Conservation (phyloP, 164 flowering plant genomes). For the Sextonia rubra region DNA sequence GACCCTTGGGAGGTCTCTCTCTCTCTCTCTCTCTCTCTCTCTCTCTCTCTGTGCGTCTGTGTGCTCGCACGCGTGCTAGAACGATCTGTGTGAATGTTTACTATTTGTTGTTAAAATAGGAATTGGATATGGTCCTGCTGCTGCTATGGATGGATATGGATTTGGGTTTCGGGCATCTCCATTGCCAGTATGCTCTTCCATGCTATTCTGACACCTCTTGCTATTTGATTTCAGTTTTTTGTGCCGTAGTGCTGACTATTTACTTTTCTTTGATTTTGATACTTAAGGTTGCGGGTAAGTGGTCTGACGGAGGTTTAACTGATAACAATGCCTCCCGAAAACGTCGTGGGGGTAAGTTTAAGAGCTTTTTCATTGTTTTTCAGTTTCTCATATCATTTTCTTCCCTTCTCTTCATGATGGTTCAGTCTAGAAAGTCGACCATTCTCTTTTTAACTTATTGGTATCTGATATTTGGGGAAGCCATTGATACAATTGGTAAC, state of each 20-base stretch:
- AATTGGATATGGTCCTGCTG: conserved; percentile 31
- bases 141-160: conserved; percentile 35
- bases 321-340: conserved; percentile 40
- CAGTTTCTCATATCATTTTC: background rate
- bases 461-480: background rate
- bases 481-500: background rate
- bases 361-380: background rate
- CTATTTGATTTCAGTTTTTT: background rate
- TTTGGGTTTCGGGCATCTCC: conserved; percentile 36
- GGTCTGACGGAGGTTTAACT: conserved; percentile 29
- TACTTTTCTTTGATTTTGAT: conserved; percentile 7
- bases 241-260: background rate
- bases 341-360: conserved; percentile 42
- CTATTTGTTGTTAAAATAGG: conserved; percentile 23
- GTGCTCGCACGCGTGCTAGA: no score
- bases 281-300: conserved; percentile 30
- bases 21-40: conserved; percentile 10
- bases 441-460: background rate
- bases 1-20: conserved; percentile 26
- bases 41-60: background rate
- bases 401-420: background rate
- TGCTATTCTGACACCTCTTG: background rate
- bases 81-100: background rate
- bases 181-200: conserved; percentile 18
- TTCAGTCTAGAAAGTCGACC: background rate